Evolutionary conservation across 2,329 filamentous ascomycete species (phyloP).

Genomic region (Sporothrix globosa): DNA sequence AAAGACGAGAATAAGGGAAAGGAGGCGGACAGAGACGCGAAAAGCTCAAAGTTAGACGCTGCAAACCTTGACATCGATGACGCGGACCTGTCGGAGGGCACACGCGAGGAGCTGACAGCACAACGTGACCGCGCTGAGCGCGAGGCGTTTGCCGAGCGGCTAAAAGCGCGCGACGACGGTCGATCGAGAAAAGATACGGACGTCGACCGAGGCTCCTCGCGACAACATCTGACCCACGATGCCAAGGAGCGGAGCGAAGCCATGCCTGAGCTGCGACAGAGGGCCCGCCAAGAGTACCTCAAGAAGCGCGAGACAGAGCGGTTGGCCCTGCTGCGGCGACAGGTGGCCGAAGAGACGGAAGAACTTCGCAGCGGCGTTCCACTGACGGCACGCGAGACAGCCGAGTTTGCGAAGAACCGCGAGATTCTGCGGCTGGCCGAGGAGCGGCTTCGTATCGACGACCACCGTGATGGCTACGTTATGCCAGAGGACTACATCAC

Average conservation of each 20-base stretch:
- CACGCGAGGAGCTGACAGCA: conserved; percentile 60
- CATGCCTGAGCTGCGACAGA: conserved; percentile 78
- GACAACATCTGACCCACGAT: conserved; percentile 68
- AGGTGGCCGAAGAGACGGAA: conserved; percentile 84
- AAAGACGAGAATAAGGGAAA: conserved; percentile 38
- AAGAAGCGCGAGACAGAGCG: conserved; percentile 89
- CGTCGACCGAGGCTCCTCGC: conserved; percentile 52
- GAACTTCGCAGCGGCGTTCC: conserved; percentile 76
- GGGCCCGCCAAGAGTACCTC: conserved; percentile 88
- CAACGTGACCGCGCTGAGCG: conserved; percentile 72
- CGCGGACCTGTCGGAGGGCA: conserved; percentile 63
- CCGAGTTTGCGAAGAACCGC: conserved; percentile 85
- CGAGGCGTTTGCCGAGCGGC: conserved; percentile 76
- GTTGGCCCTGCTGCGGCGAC: conserved; percentile 81
- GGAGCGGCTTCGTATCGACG: conserved; percentile 83
- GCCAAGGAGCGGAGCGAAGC: conserved; percentile 68
- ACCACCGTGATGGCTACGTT: conserved; percentile 87
- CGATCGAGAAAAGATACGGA: conserved; percentile 65
- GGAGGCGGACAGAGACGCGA: background rate
- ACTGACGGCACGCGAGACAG: conserved; percentile 77
- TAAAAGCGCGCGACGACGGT: conserved; percentile 71
- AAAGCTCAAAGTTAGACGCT: background rate
- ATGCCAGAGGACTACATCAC: conserved; percentile 96
- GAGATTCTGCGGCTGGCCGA: conserved; percentile 81
- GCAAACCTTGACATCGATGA: conserved; percentile 42